phyloP scores from a whole-genome alignment of 495 filamentous ascomycete genomes.

The Podospora pseudoanserina region DNA sequence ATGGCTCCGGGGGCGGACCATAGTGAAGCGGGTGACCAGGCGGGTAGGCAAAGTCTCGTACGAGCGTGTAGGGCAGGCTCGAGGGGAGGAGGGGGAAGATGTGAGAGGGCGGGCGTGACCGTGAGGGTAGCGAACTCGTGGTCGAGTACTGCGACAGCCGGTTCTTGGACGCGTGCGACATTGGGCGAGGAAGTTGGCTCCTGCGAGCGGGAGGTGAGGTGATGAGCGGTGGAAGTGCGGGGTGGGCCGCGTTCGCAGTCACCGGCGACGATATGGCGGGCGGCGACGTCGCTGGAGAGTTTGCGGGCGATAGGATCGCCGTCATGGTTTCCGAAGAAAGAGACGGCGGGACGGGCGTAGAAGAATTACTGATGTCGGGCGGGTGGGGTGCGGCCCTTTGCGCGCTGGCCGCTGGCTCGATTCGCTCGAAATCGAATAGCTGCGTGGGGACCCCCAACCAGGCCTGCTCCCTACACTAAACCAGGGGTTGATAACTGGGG shows the following conservation, averaged over 20 bases:
- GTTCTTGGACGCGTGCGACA: slow-evolving; percentile 67
- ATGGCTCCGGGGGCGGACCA: slow-evolving; percentile 78
- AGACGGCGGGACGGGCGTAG: background rate
- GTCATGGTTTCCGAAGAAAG: slow-evolving; percentile 40
- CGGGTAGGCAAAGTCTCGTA: slow-evolving; percentile 95
- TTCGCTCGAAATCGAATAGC: slow-evolving; percentile 11
- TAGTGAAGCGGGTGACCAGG: slow-evolving; percentile 82
- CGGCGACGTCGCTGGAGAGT: slow-evolving; percentile 51
- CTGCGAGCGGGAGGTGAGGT: slow-evolving; percentile 56
- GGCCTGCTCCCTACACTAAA: background rate
- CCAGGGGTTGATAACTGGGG: slow-evolving; percentile 6
- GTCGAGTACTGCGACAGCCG: slow-evolving; percentile 62
- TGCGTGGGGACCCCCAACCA: slow-evolving; percentile 6
- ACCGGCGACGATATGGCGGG: slow-evolving; percentile 48
- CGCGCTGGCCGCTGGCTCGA: slow-evolving; percentile 9
- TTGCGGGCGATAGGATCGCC: slow-evolving; percentile 56
- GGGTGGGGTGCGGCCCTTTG: slow-evolving; percentile 10
- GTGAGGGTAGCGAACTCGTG: slow-evolving; percentile 64
- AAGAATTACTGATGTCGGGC: slow-evolving; percentile 13
- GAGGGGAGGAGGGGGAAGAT: slow-evolving; percentile 82
- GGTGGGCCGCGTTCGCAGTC: slow-evolving; percentile 48
- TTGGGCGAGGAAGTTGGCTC: slow-evolving; percentile 59
- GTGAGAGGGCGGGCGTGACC: slow-evolving; percentile 73
- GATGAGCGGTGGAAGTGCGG: slow-evolving; percentile 60
- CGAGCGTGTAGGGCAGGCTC: slow-evolving; percentile 79